Evolutionary conservation across 1,139 yeast genomes (phyloP).

Genomic region (Lodderomyces jiufengensis): DNA sequence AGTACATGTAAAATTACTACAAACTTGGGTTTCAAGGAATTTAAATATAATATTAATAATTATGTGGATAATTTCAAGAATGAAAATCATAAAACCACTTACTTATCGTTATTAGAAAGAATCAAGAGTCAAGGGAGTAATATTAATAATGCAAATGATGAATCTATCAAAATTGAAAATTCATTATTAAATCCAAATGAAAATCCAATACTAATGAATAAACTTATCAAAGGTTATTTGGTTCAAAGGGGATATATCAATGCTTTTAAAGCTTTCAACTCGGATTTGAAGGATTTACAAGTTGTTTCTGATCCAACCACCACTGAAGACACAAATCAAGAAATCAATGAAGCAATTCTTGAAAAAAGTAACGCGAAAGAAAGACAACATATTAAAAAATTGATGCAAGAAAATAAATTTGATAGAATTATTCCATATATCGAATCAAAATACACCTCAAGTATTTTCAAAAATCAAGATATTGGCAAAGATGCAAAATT

Average conservation of each 20-base stretch:
- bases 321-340: too few relatives aligned
- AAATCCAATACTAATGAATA: conserved; percentile 41
- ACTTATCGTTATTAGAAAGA: conserved; percentile 12
- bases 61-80: conserved; percentile 50
- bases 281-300: conserved; percentile 38
- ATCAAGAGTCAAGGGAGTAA: conserved; percentile 6
- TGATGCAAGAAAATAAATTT: conserved; percentile 46
- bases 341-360: too few relatives aligned
- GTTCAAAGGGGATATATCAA: conserved; percentile 71
- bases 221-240: conserved; percentile 65
- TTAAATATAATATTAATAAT: conserved; percentile 66
- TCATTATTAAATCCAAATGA: conserved; percentile 24
- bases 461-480: conserved; percentile 36
- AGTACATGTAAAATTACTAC: conserved; percentile 38
- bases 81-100: conserved; percentile 19
- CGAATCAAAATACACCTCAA: conserved; percentile 18
- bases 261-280: conserved; percentile 58
- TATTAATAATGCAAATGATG: not conserved
- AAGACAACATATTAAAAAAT: conserved; percentile 51
- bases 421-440: conserved; percentile 45
- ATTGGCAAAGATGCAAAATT: conserved; percentile 46
- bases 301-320: conserved; percentile 16
- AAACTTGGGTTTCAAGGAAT: conserved; percentile 70
- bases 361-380: conserved; percentile 29
- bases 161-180: conserved; percentile 16